Conservation (phyloP, 352 stramenopile species). For the Pythium dissimile region DNA sequence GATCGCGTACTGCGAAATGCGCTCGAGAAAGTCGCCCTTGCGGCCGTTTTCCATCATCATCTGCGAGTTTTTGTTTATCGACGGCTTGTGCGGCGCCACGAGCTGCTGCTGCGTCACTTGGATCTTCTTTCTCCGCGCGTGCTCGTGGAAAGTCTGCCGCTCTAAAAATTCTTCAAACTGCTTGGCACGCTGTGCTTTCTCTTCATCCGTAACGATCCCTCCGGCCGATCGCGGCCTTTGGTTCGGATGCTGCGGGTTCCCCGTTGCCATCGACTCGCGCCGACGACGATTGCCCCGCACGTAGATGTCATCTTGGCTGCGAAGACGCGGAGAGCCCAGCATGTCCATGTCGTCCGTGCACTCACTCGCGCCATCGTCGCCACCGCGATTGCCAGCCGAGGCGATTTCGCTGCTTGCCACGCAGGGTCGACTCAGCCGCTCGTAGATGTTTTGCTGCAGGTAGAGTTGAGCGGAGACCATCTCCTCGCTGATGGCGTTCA, state of each 20-base stretch:
- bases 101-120: conserved; percentile 62
- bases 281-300: conserved; percentile 28
- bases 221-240: conserved; percentile 56
- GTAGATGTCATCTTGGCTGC: conserved; percentile 55
- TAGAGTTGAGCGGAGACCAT: conserved; percentile 86
- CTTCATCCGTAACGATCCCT: conserved; percentile 33
- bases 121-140: conserved; percentile 59
- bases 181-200: conserved; percentile 43
- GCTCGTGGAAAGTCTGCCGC: conserved; percentile 70
- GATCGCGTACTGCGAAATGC: conserved; percentile 71
- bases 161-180: conserved; percentile 73
- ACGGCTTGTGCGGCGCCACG: conserved; percentile 52
- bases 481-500: conserved; percentile 67
- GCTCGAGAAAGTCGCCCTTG: conserved; percentile 79
- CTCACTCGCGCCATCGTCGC: conserved; percentile 22
- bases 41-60: conserved; percentile 79
- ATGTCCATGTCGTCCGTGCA: conserved; percentile 8
- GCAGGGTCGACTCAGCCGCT: conserved; percentile 70
- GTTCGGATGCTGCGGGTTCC: conserved; percentile 1
- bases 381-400: neutral
- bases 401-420: conserved; percentile 12
- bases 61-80: conserved; percentile 79
- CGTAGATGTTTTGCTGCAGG: conserved; percentile 83
- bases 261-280: conserved; percentile 2
- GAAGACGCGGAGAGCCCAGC: conserved; percentile 19